Base-by-base conservation (phyloP, 2,329 filamentous ascomycete species). In the Scytalidium sp. region DNA sequence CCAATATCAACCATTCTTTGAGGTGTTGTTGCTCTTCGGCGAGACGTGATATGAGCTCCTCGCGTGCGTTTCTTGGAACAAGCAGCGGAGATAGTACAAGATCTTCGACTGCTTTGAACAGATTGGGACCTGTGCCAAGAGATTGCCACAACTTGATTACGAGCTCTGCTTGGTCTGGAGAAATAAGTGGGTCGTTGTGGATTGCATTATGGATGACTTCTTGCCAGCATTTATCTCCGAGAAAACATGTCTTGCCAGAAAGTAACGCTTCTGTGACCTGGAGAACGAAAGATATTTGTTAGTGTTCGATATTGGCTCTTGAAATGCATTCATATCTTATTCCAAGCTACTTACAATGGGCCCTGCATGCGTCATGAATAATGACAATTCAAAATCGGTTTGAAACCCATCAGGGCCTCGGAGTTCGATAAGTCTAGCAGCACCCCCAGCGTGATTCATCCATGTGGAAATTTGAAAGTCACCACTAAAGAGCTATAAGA, bases 351-450 rank as follows among this genome's bases (percentile, higher is more conserved):
- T 49, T 49, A 62, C 60, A 19, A 66, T 63, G 19, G 66, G 57
- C 1, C 67, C 67, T 11, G 62, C 60, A 45, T 68, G 64, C 10
- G 60, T 62, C 13, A 67, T 57, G 21, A 70, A 67, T 3, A 70
- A 55, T 1, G 67, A 57, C 49, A 65, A 67, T 44, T 45, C 51
- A 27, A 22, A 17, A 17, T 7, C 22, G 3, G 9, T 15, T 22
- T 46, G 50, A 41, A 46, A 47, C 23, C 43, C 10, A 29, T 42
- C 41, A 22, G 51, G 51, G n/a, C 51, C 51, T 23, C 47, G 47
- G 25, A 46, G 15, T 45, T 50, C 44, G 13, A 53, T 41, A 4
- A 53, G 41, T 32, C 45, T 19, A 21, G 43, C 40, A 17, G 47
- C 42, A 3, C 51, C 51, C 5, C 44, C 51, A 7, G 51, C 51